Evolutionary conservation across 768 basidiomycete genomes (phyloP).

Genomic region (Ramaria sp.): DNA sequence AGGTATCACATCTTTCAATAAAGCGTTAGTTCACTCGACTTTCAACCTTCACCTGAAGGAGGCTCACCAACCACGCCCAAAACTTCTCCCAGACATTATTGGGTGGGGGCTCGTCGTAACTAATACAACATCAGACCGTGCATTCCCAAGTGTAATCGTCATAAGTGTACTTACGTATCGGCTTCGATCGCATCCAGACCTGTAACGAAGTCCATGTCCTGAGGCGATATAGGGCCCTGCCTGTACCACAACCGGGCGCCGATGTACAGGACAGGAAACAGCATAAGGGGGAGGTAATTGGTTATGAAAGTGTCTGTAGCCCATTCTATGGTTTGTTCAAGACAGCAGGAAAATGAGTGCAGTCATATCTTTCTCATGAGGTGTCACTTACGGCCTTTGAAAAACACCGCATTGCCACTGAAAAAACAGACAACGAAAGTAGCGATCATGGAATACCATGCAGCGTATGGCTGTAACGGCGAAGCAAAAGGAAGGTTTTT

Average conservation of each 20-base stretch:
- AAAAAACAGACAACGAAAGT: constrained; percentile 43
- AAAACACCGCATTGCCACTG: constrained; percentile 10
- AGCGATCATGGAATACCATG: constrained; percentile 40
- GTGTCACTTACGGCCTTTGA: constrained; percentile 8
- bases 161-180: constrained; percentile 35
- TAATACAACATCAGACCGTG: background rate
- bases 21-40: no score
- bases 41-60: background rate
- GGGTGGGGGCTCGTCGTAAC: constrained; percentile 65
- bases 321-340: constrained; percentile 5
- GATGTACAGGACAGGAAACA: constrained; percentile 32
- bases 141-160: background rate
- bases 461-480: constrained; percentile 57
- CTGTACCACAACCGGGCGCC: constrained; percentile 44
- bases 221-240: constrained; percentile 28
- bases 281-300: no score
- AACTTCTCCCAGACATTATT: constrained; percentile 52
- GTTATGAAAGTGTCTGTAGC: constrained; percentile 12
- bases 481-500: constrained; percentile 59
- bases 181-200: constrained; percentile 64
- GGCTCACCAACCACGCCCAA: constrained; percentile 72
- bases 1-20: no score
- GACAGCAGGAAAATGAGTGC: no score
- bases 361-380: no score
- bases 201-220: constrained; percentile 79